Base-by-base conservation (phyloP, 2,329 filamentous ascomycete species). In the Calonectria leucothoes region DNA sequence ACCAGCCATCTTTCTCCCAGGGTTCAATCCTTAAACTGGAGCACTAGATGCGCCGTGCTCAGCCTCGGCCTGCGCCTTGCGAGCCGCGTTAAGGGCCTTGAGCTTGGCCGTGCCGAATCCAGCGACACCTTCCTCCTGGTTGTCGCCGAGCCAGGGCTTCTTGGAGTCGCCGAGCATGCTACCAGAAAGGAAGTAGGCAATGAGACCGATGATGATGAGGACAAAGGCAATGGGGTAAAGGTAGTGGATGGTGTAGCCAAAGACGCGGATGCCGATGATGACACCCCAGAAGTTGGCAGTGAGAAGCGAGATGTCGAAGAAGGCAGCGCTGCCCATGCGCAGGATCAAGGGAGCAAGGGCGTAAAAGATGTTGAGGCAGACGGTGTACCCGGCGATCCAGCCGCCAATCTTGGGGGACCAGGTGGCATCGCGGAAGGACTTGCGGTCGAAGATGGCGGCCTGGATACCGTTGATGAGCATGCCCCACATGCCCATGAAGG, bases 251-350 rank as follows among this genome's bases (percentile, higher is more conserved):
- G 85, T 85, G 79, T 94, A 91, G 55, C 93, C 91, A 81, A 99
- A 98, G 63, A 98, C 94, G 82, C 93, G 90, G 78, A 97, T 91
- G 64, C 97, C 97, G 79, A 99, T 96, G 78, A 97, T 94, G 75
- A 98, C 94, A 77, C 95, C 96, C 97, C 97, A 99, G 87, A 98
- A 98, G 86, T 98, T 98, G 79, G 93, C 95, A 2, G 97, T 98
- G 73, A 99, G 88, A 77, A 99, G 88, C 10, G 94, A 96, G 81
- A 98, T 98, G 85, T 99, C 98, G 88, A 98, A 97, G 86, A 99
- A 98, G 25, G 96, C 96, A 3, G 97, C 97, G 20, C 92, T 94
- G 33, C 94, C 94, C 87, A 98, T 94, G 77, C 97, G 94, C 85
- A 98, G 93, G 75, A 99, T 90, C 69, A 98, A 86, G 0, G 97